A percentile compares a stretch with the other conserved stretches of the same genome.
These are phyloP conservation scores for Trypanosoma melophagium DNA, from an alignment of 208 protist genomes.

Conservation along the genomic window DNA sequence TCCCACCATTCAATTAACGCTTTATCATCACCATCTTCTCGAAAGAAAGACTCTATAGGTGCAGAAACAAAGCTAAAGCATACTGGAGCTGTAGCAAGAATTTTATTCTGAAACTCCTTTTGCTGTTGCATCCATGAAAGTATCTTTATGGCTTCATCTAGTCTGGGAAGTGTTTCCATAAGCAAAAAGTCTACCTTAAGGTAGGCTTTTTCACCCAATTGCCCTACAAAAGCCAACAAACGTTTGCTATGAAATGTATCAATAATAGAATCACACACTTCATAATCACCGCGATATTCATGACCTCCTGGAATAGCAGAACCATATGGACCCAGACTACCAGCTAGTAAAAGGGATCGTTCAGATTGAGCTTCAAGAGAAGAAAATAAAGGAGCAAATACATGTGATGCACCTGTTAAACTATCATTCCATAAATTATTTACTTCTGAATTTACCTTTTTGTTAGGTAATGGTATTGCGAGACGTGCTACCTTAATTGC, in stretches of 20 bases:
- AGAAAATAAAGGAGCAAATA: slow-evolving; percentile 4
- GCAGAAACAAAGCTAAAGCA: slow-evolving; percentile 26
- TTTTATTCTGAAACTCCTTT: neutral
- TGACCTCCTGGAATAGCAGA: slow-evolving; percentile 3
- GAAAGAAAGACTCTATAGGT: neutral
- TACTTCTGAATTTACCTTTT: neutral
- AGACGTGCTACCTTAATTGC: slow-evolving; percentile 9
- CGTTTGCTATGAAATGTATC: slow-evolving; percentile 13
- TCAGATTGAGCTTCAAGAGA: neutral
- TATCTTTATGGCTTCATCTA: slow-evolving; percentile 21
- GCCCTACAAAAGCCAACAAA: slow-evolving; percentile 12
- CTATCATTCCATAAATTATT: neutral
- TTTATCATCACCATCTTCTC: slow-evolving; percentile 1
- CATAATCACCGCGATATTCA: slow-evolving; percentile 23
- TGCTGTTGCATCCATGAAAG: slow-evolving; percentile 17
- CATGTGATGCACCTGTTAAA: neutral
- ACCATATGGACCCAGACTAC: slow-evolving; percentile 24
- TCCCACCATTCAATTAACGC: slow-evolving; percentile 21
- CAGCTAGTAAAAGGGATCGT: slow-evolving; percentile 17
- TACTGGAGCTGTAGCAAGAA: slow-evolving; percentile 3
- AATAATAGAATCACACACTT: slow-evolving; percentile 15
- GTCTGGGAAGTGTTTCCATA: slow-evolving; percentile 22
- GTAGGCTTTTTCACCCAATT: slow-evolving; percentile 1
- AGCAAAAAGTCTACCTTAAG: slow-evolving; percentile 24
- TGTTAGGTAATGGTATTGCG: neutral